phyloP scores from a whole-genome alignment of 78 protist species.

The Emiliania huxleyi region DNA sequence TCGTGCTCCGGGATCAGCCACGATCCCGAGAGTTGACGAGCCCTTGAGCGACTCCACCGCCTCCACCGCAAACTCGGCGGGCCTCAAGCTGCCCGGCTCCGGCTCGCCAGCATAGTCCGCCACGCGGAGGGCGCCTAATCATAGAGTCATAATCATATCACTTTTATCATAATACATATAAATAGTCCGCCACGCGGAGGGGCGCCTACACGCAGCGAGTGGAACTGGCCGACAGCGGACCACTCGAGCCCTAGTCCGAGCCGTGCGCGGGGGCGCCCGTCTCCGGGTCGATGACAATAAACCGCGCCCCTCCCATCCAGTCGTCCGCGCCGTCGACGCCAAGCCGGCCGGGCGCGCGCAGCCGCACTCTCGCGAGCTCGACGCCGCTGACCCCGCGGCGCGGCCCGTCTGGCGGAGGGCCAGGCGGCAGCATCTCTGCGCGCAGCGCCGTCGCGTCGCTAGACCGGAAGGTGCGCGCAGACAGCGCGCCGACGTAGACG shows the following conservation, averaged over 20 bases:
- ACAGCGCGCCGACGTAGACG: no score
- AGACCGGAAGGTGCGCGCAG: no score
- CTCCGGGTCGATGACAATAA: background rate
- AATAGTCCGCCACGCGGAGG: no score
- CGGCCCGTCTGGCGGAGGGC: background rate
- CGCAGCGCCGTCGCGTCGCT: background rate
- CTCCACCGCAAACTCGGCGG: background rate
- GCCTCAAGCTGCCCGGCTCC: background rate
- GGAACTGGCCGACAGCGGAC: no score
- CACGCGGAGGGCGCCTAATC: background rate
- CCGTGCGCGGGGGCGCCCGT: no score
- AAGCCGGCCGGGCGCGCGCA: background rate
- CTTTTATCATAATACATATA: no score
- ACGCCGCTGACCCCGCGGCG: background rate
- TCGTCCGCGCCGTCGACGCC: background rate
- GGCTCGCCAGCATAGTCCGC: background rate
- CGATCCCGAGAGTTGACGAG: background rate
- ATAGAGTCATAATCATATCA: no score
- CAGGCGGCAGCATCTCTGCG: background rate
- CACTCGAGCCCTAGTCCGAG: no score
- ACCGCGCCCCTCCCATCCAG: background rate
- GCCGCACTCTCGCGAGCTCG: background rate
- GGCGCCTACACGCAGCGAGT: no score
- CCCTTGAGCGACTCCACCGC: background rate
- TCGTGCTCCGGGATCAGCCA: background rate